Base-by-base conservation (phyloP, 306 rosid genomes). In the Echinosophora koreensis region DNA sequence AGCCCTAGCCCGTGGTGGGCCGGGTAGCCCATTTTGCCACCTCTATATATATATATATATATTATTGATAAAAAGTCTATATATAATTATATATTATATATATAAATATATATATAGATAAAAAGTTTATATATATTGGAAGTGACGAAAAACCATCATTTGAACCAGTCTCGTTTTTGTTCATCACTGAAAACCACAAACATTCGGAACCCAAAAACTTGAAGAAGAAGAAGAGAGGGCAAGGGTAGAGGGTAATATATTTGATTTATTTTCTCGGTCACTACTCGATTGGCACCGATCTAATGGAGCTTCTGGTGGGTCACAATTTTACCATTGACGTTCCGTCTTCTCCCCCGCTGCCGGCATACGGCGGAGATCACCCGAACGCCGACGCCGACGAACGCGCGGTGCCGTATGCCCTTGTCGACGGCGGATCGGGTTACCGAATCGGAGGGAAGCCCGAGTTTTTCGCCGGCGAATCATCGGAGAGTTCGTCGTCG, bases 281-380 rank as follows among this genome's bases (percentile, higher is more conserved):
- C 16, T 0, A 12, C 4, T 15, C 34, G 13, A 1, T 34, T 73
- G 0, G 10, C 9, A 13, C 52, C 52, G 1, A 2, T 9, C 2
- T 3, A 32, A 93, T 93, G 97, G 92, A 91, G 64, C 73, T 89
- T 44, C 37, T 93, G 61, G 62, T 87, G 77, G 91, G 90, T 42
- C 81, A 89, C 39, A 57, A 82, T 66, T 86, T 88, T 72, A 50
- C 81, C 35, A 70, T 91, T 82, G 86, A 80, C 54, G 88, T 76
- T 9, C 69, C 88, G 0, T 72, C 94, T 5, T 39, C 81, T 18
- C 66, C 74, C 1, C 73, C 77, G 17, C 77, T 46, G 1, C 11
- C 84, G 32, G 7, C 63, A 18, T 80, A 44, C 51, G 55, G 41
- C 58, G 42, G 66, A 0, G 79, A 78, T 35, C 66, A 6, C 2